Conservation (phyloP, 257 asterid genomes). For the Salvia rosmarinus region DNA sequence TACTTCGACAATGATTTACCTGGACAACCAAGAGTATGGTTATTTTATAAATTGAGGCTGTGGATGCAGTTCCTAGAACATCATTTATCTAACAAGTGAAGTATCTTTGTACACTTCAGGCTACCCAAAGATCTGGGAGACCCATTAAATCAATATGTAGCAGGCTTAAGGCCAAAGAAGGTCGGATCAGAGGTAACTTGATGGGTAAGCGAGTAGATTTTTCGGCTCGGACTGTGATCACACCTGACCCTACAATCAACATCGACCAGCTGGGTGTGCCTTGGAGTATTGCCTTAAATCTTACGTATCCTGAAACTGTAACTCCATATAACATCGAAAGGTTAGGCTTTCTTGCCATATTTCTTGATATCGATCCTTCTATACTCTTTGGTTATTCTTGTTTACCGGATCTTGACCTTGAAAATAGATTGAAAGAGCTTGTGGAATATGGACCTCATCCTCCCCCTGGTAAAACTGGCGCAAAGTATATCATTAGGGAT, state of each 20-base stretch:
- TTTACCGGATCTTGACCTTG: conserved; percentile 25
- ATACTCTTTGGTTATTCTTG: conserved; percentile 26
- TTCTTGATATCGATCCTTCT: conserved; percentile 11
- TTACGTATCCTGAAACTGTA: conserved; percentile 98
- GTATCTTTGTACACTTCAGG: conserved; percentile 50
- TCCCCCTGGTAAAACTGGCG: conserved; percentile 99
- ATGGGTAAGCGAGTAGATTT: conserved; percentile 99
- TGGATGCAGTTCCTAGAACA: conserved; percentile 19
- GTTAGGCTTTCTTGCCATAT: conserved; percentile 39
- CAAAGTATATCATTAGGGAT: conserved; percentile 94
- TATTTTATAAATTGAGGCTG: conserved; percentile 2
- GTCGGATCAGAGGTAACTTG: conserved; percentile 95
- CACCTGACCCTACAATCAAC: conserved; percentile 98
- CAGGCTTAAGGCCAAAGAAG: conserved; percentile 98
- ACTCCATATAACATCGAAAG: conserved; percentile 99
- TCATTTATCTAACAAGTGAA: conserved; percentile 26
- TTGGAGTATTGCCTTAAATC: conserved; percentile 98
- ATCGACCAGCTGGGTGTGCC: conserved; percentile 98
- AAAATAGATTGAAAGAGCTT: conserved; percentile 89
- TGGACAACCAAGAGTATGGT: conserved; percentile 95
- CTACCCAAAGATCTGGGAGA: conserved; percentile 98
- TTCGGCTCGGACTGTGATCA: conserved; percentile 98
- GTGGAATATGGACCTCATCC: conserved; percentile 99
- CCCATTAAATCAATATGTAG: conserved; percentile 97
- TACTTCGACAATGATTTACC: conserved; percentile 98